Evolutionary conservation across 129 eudicot species (phyloP).

Genomic region (Tanacetum coccineum): DNA sequence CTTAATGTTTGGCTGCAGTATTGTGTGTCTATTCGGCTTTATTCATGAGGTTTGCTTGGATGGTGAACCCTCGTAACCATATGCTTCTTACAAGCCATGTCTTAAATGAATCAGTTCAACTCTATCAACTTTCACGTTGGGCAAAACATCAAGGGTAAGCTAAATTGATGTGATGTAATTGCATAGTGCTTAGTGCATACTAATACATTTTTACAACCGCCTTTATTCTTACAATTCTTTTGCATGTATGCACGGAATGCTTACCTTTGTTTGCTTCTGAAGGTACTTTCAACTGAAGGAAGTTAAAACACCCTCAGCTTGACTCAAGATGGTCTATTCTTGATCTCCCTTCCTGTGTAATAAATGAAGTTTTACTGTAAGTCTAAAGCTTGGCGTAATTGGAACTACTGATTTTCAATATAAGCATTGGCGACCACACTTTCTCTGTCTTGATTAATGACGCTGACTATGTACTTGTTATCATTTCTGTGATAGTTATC

Average conservation of each 20-base stretch:
- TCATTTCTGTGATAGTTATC: not conserved
- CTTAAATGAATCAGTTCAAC: slow-evolving; percentile 85
- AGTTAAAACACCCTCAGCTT: not conserved
- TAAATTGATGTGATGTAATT: not conserved
- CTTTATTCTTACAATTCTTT: not conserved
- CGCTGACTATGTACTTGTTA: not conserved
- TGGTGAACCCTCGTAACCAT: slow-evolving; percentile 91
- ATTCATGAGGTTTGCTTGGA: slow-evolving; percentile 99
- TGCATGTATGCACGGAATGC: not conserved
- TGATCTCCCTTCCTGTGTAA: not conserved
- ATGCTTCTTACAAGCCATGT: slow-evolving; percentile 85
- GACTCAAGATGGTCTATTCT: not conserved
- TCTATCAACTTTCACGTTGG: slow-evolving; percentile 85
- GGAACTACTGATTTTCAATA: not conserved
- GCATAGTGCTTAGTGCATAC: too few relatives aligned
- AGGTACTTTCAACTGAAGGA: slow-evolving; percentile 1
- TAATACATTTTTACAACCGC: not conserved
- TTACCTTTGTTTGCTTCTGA: not conserved
- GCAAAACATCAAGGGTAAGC: slow-evolving; percentile 80
- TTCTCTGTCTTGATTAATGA: not conserved
- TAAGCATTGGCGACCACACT: not conserved
- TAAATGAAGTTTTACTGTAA: too few relatives aligned
- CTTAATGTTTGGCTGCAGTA: slow-evolving; percentile 34
- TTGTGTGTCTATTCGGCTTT: slow-evolving; percentile 83
- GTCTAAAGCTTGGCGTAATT: too few relatives aligned